These are phyloP conservation scores for Pleurotus pulmonarius DNA, from an alignment of 768 basidiomycete genomes.

Conservation along the genomic window DNA sequence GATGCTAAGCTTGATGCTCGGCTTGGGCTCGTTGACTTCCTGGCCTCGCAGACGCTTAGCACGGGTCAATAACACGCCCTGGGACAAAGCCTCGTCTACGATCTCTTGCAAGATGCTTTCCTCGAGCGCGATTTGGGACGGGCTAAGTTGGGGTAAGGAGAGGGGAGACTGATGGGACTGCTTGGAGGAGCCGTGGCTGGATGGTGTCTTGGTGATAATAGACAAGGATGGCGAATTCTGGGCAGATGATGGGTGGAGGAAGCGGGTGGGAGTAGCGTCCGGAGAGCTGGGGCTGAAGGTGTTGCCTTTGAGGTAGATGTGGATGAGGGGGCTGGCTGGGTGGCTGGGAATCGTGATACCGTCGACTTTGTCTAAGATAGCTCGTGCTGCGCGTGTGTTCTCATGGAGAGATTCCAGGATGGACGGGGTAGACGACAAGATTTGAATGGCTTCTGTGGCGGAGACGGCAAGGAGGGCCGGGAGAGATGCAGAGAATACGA, in stretches of 20 bases:
- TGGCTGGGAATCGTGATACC: constrained; percentile 84
- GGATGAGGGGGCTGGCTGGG: constrained; percentile 82
- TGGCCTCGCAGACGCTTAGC: constrained; percentile 81
- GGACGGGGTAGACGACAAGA: constrained; percentile 71
- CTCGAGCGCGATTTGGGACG: constrained; percentile 60
- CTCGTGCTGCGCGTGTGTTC: constrained; percentile 75
- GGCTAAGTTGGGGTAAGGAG: constrained; percentile 39
- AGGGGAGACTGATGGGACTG: constrained; percentile 47
- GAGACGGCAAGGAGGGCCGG: constrained; percentile 87
- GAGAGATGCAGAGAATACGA: constrained; percentile 95
- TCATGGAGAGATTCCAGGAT: constrained; percentile 76
- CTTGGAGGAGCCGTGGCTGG: constrained; percentile 22
- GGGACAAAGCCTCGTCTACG: constrained; percentile 79
- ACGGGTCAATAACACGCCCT: constrained; percentile 84
- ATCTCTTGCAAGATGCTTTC: constrained; percentile 86
- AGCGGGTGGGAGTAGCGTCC: constrained; percentile 9
- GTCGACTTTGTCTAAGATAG: constrained; percentile 76
- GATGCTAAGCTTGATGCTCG: constrained; percentile 83
- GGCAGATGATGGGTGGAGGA: constrained; percentile 19
- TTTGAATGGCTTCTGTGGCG: constrained; percentile 81
- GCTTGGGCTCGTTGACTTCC: constrained; percentile 76
- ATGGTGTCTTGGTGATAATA: neutral
- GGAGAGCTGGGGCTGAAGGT: constrained; percentile 19
- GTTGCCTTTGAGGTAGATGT: constrained; percentile 46
- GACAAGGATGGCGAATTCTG: constrained; percentile 14